Evolutionary conservation across 306 rosid species (phyloP), one percentile per base, ranked within the genome.

Genomic region (Cyclanthera cordifolia): DNA sequence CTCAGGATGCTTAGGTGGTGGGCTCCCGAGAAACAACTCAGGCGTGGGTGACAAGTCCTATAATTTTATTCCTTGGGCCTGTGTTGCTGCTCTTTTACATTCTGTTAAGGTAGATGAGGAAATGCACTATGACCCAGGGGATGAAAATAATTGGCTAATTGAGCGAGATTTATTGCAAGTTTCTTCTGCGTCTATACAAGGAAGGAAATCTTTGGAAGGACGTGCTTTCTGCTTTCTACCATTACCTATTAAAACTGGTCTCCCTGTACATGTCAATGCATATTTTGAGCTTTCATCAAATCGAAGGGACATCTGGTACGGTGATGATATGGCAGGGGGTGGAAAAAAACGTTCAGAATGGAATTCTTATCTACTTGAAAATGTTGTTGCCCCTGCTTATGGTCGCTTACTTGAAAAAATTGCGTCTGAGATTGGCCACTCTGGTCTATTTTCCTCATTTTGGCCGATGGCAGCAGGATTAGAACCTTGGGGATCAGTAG

Each of bases 261-360:
- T 89, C 76, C 98, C 98, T 66, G 88, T 90, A 69, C 98, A 92
- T 76, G 82, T 92, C 53, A 92, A 92, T 80, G 96, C 96, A 37
- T 92, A 92, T 86, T 92, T 92, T 69, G 98, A 92, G 73, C 80
- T 92, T 81, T 92, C 98, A 53, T 92, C 98, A 73, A 89, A 92
- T 87, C 87, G 98, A 60, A 87, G 98, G 80, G 98, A 92, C 84
- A 89, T 92, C 78, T 92, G 98, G 98, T 89, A 89, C 75, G 98
- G 98, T 67, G 83, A 90, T 54, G 96, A 92, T 77, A 92, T 92
- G 98, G 81, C 95, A 49, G 98, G 98, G 56, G 96, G 89, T 73
- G 98, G 98, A 74, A 89, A 88, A 82, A 89, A 89, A 73, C 96
- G 98, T 37, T 89, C 98, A 78, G 96, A 92, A 41, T 92, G 98